Evolutionary conservation across 139 green algal genomes (phyloP), one percentile per base, ranked within the genome.

Genomic region (Ettlia oleoabundans): DNA sequence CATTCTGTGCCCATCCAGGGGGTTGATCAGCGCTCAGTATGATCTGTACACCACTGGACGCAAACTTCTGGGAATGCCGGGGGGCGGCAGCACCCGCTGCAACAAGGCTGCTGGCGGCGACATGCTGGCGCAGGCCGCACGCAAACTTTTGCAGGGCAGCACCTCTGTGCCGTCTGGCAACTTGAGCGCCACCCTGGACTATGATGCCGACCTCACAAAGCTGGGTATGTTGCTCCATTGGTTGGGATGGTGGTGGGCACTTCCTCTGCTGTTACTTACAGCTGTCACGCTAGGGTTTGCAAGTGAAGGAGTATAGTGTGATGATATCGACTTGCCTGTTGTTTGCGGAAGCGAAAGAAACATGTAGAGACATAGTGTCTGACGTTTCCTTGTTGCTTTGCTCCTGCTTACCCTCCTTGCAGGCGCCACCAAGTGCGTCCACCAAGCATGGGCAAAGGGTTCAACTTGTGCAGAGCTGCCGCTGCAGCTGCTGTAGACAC

Each of bases 11-110:
- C n/a, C n/a, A n/a, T n/a, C n/a, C n/a, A n/a, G n/a, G 87, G 86
- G 89, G 22, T 33, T 86, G 7, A 85, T 93, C 71, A 74, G 47
- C 37, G 66, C 76, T 35, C 78, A 82, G 61, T 81, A 77, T 72
- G 30, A 55, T 38, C 30, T 80, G 38, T 78, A 63, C n/a, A 24
- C 30, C 37, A 74, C 51, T 19, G 74, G 76, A 24, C 77, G 69
- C 41, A 71, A 55, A 19, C 78, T 79, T 40, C 68, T 63, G 41
- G 42, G 18, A 70, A 41, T 33, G 37, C 35, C 32, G 32, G n/a
- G 42, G 40, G 65, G 28, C 24, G 51, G 33, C 47, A 33, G n/a
- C 47, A 58, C n/a, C 6, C 37, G 66, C 66, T 51, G 66, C 62
- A 15, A 15, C 66, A 69, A 22, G 66, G 10, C 40, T 24, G 37